These are phyloP conservation scores for Stromatinia cepivora DNA, from an alignment of 2,329 filamentous ascomycete genomes.

Conservation along the genomic window DNA sequence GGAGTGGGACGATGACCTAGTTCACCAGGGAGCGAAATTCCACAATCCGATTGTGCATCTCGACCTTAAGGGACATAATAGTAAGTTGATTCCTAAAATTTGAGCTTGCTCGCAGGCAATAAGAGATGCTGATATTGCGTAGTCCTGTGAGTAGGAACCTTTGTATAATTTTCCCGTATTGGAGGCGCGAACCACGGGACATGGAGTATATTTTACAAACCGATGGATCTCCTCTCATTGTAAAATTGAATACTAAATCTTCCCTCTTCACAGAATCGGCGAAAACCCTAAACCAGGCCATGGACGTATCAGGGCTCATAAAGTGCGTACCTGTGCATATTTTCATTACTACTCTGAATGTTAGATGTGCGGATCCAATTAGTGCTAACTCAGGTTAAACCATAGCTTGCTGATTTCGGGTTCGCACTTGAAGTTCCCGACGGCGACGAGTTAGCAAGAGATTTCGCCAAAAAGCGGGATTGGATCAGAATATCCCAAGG, in stretches of 20 bases:
- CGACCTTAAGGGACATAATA: slow-evolving; percentile 4
- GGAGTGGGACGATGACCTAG: background rate
- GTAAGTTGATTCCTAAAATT: background rate
- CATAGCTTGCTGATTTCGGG: slow-evolving; percentile 18
- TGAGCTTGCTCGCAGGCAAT: background rate
- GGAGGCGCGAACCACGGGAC: background rate
- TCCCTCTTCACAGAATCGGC: background rate
- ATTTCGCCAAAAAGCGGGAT: background rate
- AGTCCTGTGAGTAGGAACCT: slow-evolving; percentile 14
- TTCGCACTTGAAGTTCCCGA: slow-evolving; percentile 4
- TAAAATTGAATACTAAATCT: background rate
- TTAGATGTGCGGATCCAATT: background rate
- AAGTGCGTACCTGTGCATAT: background rate
- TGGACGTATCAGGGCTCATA: slow-evolving; percentile 3
- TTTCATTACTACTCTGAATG: background rate
- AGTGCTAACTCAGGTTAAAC: background rate
- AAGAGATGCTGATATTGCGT: background rate
- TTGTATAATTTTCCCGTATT: background rate
- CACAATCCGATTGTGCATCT: slow-evolving; percentile 6
- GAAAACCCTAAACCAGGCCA: slow-evolving; percentile 7
- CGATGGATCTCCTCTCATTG: background rate
- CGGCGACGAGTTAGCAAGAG: background rate
- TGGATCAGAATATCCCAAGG: background rate
- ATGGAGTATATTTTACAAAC: background rate
- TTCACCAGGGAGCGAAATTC: background rate